Evolutionary conservation across 164 flowering plant genomes (phyloP).

Genomic region (Brasenia schreberi): DNA sequence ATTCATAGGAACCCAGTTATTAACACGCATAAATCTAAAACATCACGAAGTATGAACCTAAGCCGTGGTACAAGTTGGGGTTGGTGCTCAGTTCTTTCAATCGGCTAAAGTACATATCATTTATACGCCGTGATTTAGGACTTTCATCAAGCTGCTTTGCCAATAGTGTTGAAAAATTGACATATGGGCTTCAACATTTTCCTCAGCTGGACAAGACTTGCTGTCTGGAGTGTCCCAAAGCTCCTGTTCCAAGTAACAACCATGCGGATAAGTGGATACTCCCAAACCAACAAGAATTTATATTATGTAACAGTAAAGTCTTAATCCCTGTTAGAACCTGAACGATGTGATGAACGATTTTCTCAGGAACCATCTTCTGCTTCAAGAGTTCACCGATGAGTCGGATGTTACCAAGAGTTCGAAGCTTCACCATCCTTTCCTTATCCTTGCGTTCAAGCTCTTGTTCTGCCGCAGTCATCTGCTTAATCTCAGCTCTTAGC

Average conservation of each 20-base stretch:
- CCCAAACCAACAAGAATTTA: neutral
- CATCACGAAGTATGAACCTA: constrained; percentile 78
- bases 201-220: constrained; percentile 76
- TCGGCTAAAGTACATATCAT: constrained; percentile 62
- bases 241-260: constrained; percentile 29
- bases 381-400: constrained; percentile 92
- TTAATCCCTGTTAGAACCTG: constrained; percentile 30
- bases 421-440: constrained; percentile 70
- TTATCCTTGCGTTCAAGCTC: constrained; percentile 78
- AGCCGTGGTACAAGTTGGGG: constrained; percentile 58
- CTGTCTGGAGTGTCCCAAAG: constrained; percentile 57
- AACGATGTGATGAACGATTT: constrained; percentile 91
- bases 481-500: constrained; percentile 61
- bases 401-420: constrained; percentile 90
- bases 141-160: constrained; percentile 94
- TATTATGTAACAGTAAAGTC: too few relatives aligned
- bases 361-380: constrained; percentile 96
- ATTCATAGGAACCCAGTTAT: constrained; percentile 78
- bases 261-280: neutral
- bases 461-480: constrained; percentile 86
- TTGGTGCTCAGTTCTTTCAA: constrained; percentile 58
- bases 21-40: constrained; percentile 69
- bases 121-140: constrained; percentile 53
- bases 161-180: constrained; percentile 84
- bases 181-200: constrained; percentile 95